Base-by-base conservation (phyloP, 169 alveolate genomes). In the Plasmodium berghei region DNA sequence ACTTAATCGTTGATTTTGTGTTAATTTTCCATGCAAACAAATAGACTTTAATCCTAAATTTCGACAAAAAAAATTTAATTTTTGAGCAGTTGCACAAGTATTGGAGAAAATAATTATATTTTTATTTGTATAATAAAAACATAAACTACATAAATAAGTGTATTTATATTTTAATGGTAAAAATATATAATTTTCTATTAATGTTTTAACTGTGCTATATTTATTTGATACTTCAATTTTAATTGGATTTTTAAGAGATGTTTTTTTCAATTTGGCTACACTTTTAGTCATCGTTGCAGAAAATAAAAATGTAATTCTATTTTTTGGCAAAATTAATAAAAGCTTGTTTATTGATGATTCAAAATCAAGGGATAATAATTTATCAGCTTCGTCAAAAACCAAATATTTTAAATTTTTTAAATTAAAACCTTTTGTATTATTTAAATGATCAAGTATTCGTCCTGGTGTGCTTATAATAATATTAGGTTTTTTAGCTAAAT, bases 221-320 rank as follows among this genome's bases (percentile, higher is more conserved):
- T 97, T 98, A 48, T 94, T 92, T 55, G 89, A 90, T 20, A 94
- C 94, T 40, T 67, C 87, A 72, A 85, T 93, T 95, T 97, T 97
- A 1, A 98, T 98, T 12, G 99, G 99, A 88, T 97, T 96, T 73
- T 96, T 96, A 46, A 99, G 94, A 9, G 99, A 97, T 4, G 99
- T 99, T 89, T 98, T 96, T 89, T 98, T 98, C 69, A 99, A 94
- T 94, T 98, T 98, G 40, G 98, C 94, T 14, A 98, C 99, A 93
- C 98, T 99, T 72, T 96, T 96, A 10, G 99, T 99, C 99, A 98
- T 98, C 0, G 99, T 99, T 9, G 99, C 99, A 24, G 99, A 97
- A 94, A 98, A 99, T 80, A 99, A 96, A 91, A 93, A 97, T 16
- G 99, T 99, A 69, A 93, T 96, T 89, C 99, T 92, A 26, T 96